Evolutionary conservation across 1,284 basidiomycete genomes (phyloP).

Genomic region (Inonotus hispidus): DNA sequence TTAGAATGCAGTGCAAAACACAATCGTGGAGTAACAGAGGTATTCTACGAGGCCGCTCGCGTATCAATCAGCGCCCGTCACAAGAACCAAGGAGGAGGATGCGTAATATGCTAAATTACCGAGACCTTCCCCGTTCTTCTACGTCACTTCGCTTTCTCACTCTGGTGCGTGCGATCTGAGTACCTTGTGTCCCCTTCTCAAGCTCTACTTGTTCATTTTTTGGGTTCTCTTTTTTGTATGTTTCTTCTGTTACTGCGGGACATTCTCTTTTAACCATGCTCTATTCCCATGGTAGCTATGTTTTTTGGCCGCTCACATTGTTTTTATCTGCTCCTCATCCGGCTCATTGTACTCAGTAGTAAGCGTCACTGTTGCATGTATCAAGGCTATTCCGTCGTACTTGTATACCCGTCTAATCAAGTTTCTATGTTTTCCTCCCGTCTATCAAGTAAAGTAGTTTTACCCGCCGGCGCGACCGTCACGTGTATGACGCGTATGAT

Average conservation of each 20-base stretch:
- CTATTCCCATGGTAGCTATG: neutral
- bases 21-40: slow-evolving; percentile 89
- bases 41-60: slow-evolving; percentile 84
- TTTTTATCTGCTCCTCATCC: slow-evolving; percentile 1
- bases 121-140: neutral
- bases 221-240: neutral
- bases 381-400: neutral
- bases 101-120: slow-evolving; percentile 18
- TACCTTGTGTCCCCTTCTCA: neutral
- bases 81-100: slow-evolving; percentile 48
- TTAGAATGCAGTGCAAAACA: slow-evolving; percentile 95
- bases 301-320: neutral
- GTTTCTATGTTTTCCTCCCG: neutral
- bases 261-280: neutral
- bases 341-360: slow-evolving; percentile 14
- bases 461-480: too few relatives aligned
- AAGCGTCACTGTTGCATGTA: slow-evolving; percentile 1
- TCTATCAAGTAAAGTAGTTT: neutral
- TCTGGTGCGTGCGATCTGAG: neutral
- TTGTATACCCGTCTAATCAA: slow-evolving; percentile 6
- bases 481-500: neutral
- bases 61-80: slow-evolving; percentile 73
- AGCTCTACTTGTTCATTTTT: neutral
- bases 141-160: neutral
- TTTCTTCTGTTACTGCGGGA: neutral